A percentile compares a stretch with the other conserved stretches of the same genome.
Conservation (phyloP, 169 alveolate species). For the Plasmodium yoelii region DNA sequence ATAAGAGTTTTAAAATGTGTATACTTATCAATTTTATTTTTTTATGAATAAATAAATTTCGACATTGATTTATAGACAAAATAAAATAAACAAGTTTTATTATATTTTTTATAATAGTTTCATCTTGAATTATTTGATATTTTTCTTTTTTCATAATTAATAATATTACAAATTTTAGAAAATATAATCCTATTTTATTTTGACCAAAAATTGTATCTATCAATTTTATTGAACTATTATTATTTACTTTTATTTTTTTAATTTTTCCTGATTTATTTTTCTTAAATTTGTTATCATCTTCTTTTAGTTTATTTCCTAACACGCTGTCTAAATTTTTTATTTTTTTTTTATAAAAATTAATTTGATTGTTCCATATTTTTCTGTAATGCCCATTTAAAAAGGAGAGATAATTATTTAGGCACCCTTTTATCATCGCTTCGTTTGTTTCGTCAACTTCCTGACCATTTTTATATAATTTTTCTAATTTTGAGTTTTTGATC, state of each 20-base stretch:
- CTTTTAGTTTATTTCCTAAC: not conserved
- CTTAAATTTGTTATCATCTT: not conserved
- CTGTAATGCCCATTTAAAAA: constrained; percentile 11
- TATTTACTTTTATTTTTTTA: not conserved
- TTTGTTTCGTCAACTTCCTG: not conserved
- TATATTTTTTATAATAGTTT: not conserved
- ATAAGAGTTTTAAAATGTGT: not conserved
- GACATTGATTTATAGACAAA: constrained; percentile 16
- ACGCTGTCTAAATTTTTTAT: not conserved
- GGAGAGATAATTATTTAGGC: not conserved
- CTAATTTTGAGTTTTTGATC: too few species aligned
- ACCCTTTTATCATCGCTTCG: not conserved
- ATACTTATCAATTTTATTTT: constrained; percentile 2
- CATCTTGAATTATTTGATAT: not conserved
- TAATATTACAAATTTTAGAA: constrained; percentile 6
- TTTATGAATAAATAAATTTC: not conserved
- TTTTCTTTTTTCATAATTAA: not conserved
- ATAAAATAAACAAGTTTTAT: constrained; percentile 33
- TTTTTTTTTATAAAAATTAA: not conserved
- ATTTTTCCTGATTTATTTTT: not conserved
- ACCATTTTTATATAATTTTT: not conserved
- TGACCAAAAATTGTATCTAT: not conserved
- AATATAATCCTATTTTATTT: constrained; percentile 18
- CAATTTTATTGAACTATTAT: too few species aligned
- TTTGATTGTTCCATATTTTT: not conserved